phyloP scores from a whole-genome alignment of 2,329 filamentous ascomycete genomes.

The Fusarium sp. region DNA sequence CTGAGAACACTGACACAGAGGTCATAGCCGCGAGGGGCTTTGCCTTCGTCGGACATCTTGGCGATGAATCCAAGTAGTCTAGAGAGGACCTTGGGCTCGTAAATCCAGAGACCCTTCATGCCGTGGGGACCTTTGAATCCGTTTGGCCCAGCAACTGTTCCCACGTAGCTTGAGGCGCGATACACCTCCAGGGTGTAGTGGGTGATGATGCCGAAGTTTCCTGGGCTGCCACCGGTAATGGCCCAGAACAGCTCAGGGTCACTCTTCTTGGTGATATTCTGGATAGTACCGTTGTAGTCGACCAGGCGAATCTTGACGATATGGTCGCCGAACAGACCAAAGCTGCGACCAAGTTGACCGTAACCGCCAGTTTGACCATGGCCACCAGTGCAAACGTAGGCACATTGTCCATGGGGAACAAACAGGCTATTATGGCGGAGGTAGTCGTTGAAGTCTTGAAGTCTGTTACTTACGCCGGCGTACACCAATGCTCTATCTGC shows the following conservation, averaged over 20 bases:
- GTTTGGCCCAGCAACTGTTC: conserved; percentile 39
- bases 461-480: conserved; percentile 57
- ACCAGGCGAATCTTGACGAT: conserved; percentile 63
- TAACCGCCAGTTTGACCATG: conserved; percentile 64
- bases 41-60: conserved; percentile 59
- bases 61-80: conserved; percentile 56
- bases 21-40: conserved; percentile 62
- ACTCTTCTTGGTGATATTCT: conserved; percentile 61
- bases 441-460: conserved; percentile 60
- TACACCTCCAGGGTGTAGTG: conserved; percentile 64
- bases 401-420: conserved; percentile 62
- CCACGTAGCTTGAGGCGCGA: conserved; percentile 53
- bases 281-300: conserved; percentile 59
- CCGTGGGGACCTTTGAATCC: conserved; percentile 39
- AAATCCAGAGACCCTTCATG: conserved; percentile 59
- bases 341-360: conserved; percentile 61
- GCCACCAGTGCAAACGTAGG: conserved; percentile 60
- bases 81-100: conserved; percentile 55
- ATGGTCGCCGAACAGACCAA: conserved; percentile 68
- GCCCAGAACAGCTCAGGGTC: conserved; percentile 72
- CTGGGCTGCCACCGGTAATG: conserved; percentile 68
- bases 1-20: conserved; percentile 62
- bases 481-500: conserved; percentile 54
- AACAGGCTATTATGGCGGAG: conserved; percentile 58
- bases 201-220: conserved; percentile 68